phyloP scores from a whole-genome alignment of 495 filamentous ascomycete genomes.

The Barbatosphaeria neglecta region DNA sequence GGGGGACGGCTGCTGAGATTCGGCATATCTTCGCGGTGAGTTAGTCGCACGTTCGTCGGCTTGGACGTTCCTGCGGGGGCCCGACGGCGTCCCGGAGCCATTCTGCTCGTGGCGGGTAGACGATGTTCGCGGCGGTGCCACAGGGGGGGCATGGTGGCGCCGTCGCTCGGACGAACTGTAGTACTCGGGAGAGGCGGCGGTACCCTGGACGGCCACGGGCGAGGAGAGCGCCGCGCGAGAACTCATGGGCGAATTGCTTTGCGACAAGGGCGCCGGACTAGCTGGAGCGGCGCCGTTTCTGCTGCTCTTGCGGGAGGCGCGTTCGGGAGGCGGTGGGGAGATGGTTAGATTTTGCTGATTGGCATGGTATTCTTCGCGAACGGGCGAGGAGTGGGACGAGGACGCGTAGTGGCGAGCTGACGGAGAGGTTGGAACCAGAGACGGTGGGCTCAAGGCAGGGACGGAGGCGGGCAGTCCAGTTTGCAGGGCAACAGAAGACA shows the following conservation, averaged over 20 bases:
- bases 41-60: conserved; percentile 28
- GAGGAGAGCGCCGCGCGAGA: conserved; percentile 35
- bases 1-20: conserved; percentile 22
- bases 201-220: conserved; percentile 34
- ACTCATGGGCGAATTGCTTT: conserved; percentile 34
- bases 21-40: conserved; percentile 18
- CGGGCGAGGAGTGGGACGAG: conserved; percentile 26
- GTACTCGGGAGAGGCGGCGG: conserved; percentile 26
- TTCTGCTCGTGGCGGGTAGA: conserved; percentile 39
- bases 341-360: conserved; percentile 22
- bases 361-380: conserved; percentile 31
- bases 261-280: conserved; percentile 16
- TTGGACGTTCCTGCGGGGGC: conserved; percentile 30
- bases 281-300: conserved; percentile 33
- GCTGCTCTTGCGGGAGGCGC: conserved; percentile 39
- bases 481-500: conserved; percentile 49
- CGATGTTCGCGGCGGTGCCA: conserved; percentile 53
- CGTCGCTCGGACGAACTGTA: conserved; percentile 25
- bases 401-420: conserved; percentile 33
- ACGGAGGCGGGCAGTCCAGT: conserved; percentile 35
- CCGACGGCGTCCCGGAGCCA: conserved; percentile 17
- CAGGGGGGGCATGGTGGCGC: conserved; percentile 29
- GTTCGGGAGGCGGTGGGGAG: conserved; percentile 28
- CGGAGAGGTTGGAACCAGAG: conserved; percentile 29
- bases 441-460: conserved; percentile 33